Base-by-base conservation (phyloP, 2,329 filamentous ascomycete genomes). In the Bisporella sp. region DNA sequence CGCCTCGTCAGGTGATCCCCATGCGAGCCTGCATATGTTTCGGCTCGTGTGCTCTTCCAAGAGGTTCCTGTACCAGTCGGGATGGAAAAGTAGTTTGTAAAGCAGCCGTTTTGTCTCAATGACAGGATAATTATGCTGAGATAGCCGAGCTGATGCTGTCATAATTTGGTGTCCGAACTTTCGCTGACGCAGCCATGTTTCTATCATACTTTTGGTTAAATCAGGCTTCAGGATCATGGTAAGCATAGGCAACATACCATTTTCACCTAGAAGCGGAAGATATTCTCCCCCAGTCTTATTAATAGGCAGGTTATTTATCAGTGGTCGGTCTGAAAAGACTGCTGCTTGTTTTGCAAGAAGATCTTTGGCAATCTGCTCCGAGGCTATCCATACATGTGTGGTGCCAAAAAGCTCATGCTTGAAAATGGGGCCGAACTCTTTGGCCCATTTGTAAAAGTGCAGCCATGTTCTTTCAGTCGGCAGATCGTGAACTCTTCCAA, bases 151-250 rank as follows among this genome's bases (percentile, higher is more conserved):
- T 21, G 66, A 67, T 40, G 59, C 58, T 31, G 66, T 59, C 71
- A 75, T 74, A 12, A 75, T 60, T 52, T 71, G 67, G 47, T 70
- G 67, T 52, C 68, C 69, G 28, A 73, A 67, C 60, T 69, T 73
- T 6, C 72, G 67, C 57, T 75, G 73, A n/a, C 71, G 67, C 57
- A 70, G 73, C 73, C 73, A 76, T 4, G 66, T 73, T 5, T 73
- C 72, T 73, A 42, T 28, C 6, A 28, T 12, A 8, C 13, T 39
- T 13, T 39, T 39, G 13, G 35, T 39, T 39, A 39, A 9, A 39
- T 39, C 13, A 39, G 9, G 3, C 9, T 30, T 33, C n/a, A n/a
- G 9, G 32, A 32, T 32, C n/a, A 5, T 32, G 31, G 11, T 31
- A 21, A 21, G 21, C 21, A n/a, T 7, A 2, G 30, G 8, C 13